Evolutionary conservation across 192 early-diverging fungal genomes (phyloP).

Genomic region (Entomortierella lignicola): DNA sequence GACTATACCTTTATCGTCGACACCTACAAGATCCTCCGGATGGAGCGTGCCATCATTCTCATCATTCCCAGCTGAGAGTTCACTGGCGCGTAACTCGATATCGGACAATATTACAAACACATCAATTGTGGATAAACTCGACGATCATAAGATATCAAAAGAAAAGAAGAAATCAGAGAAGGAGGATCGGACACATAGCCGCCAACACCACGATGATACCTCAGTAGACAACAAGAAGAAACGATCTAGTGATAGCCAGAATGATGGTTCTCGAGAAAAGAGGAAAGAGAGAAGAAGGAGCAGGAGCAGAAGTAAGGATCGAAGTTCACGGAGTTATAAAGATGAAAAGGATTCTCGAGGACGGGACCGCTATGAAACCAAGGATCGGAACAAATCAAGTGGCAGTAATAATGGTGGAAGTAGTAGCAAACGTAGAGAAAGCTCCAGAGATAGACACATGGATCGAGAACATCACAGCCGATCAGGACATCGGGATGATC

Average conservation of each 20-base stretch:
- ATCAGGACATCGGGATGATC: not conserved
- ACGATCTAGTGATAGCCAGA: not conserved
- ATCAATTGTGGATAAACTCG: not conserved
- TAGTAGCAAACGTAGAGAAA: slow-evolving; percentile 3
- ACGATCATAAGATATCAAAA: not conserved
- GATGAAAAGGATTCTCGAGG: not conserved
- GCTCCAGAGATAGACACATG: slow-evolving; percentile 7
- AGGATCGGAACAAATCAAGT: not conserved
- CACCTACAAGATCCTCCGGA: not conserved
- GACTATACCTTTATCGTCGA: not conserved
- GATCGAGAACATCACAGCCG: slow-evolving; percentile 7
- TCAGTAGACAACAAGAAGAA: not conserved
- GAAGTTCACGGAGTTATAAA: not conserved
- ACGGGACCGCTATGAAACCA: slow-evolving; percentile 2
- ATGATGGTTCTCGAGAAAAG: slow-evolving; percentile 19
- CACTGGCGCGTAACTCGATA: not conserved
- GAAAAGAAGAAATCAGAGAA: slow-evolving; percentile 15
- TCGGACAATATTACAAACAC: not conserved
- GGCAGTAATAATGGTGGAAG: not conserved
- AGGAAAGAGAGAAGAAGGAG: slow-evolving; percentile 15
- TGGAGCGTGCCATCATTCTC: slow-evolving; percentile 11
- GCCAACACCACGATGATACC: not conserved
- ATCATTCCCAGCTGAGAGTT: not conserved
- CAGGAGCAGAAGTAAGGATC: not conserved
- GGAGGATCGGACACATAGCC: slow-evolving; percentile 1